Base-by-base conservation (phyloP, 1,139 yeast species). In the Nakaseomyces bracarensis region DNA sequence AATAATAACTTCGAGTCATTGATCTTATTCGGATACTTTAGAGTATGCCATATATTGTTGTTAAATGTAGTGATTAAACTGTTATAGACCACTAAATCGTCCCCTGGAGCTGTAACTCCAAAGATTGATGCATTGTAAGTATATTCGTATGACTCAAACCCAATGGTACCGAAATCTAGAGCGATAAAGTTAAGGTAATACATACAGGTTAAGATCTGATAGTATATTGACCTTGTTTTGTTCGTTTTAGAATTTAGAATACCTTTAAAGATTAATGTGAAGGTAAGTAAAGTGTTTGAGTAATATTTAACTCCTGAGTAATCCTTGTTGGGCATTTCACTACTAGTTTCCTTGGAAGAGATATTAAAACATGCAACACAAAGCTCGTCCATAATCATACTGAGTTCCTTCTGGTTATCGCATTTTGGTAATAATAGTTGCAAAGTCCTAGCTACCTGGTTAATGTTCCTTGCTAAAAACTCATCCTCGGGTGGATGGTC, bases 71-170 rank as follows among this genome's bases (percentile, higher is more conserved):
- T 39, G 21, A 26, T 13, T 5, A 39, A 14, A 26, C 19, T 39
- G 9, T 22, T 13, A n/a, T 23, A 21, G 3, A 52, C 37, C 10
- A 21, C 26, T 13, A 33, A n/a, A 13, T 33, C 26, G 26, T 33
- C 36, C 9, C 36, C 36, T 2, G 26, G 25, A 5, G 26, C 13
- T n/a, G 36, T 33, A 1, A 33, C 18, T 4, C 36, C 36, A 33
- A 21, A 20, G 4, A 33, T 21, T n/a, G 22, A 33, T 33, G 36
- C 36, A 8, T 52, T 50, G 35, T 53, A 50, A 16, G 54, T 50
- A 23, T 48, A 49, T 31, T 55, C 57, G 36, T 58, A 60, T 7
- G 55, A 47, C 22, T 52, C 47, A 36, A 60, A 58, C 2, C 59
- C 63, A 5, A 39, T 41, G 2, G 46, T 42, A 2, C 63, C 63